phyloP scores from a whole-genome alignment of 257 asterid species.

The Echites panduratus region DNA sequence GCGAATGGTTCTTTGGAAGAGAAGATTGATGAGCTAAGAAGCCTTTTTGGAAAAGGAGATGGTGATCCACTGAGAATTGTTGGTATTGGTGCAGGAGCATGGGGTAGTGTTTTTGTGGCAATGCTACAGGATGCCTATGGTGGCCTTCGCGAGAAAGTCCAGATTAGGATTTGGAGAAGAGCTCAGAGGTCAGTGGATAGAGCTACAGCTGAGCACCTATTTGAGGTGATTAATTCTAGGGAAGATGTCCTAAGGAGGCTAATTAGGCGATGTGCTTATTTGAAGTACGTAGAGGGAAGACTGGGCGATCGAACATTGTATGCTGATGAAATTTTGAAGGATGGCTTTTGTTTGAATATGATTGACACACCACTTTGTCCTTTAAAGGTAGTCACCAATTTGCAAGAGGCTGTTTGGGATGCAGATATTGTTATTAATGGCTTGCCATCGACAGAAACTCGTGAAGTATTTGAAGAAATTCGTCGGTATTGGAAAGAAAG shows the following conservation, averaged over 20 bases:
- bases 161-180: slow-evolving; percentile 79
- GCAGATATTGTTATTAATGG: slow-evolving; percentile 75
- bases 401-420: slow-evolving; percentile 91
- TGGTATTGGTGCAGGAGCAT: slow-evolving; percentile 85
- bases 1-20: slow-evolving; percentile 47
- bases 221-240: slow-evolving; percentile 82
- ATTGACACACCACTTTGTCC: slow-evolving; percentile 81
- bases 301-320: slow-evolving; percentile 67
- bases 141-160: slow-evolving; percentile 58
- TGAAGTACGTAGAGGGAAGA: slow-evolving; percentile 72
- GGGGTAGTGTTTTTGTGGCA: slow-evolving; percentile 87
- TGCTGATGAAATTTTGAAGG: slow-evolving; percentile 75
- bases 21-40: slow-evolving; percentile 69
- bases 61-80: slow-evolving; percentile 68
- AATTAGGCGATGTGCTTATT: slow-evolving; percentile 72
- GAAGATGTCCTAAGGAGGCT: slow-evolving; percentile 75
- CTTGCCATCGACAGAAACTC: slow-evolving; percentile 75
- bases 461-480: slow-evolving; percentile 63
- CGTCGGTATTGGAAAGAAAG: slow-evolving; percentile 74
- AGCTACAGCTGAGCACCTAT: slow-evolving; percentile 64
- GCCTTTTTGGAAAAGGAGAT: slow-evolving; percentile 47
- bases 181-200: slow-evolving; percentile 59
- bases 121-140: slow-evolving; percentile 79
- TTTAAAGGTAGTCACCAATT: slow-evolving; percentile 68
- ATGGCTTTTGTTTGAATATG: slow-evolving; percentile 77